Percentiles rank a stretch among this genome's conserved stretches.
Evolutionary conservation across 2,329 filamentous ascomycete genomes (phyloP).

Genomic region (Hymenoscyphus linearis): DNA sequence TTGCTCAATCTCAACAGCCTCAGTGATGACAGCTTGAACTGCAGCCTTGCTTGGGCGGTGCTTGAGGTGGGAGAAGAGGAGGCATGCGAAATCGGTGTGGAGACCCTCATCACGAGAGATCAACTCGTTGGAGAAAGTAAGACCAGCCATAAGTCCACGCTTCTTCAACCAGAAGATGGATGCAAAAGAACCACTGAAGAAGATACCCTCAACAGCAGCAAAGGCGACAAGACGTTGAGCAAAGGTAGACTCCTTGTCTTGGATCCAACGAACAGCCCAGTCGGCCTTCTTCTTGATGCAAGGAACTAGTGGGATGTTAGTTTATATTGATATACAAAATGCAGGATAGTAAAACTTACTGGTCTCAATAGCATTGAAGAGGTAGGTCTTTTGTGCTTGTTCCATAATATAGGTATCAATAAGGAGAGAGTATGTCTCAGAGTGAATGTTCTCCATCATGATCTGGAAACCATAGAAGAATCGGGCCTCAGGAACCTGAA

Average conservation of each 20-base stretch:
- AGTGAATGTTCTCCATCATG: slow-evolving; percentile 99
- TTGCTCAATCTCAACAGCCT: slow-evolving; percentile 91
- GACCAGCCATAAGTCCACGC: slow-evolving; percentile 95
- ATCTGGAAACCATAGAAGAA: slow-evolving; percentile 99
- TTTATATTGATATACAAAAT: neutral
- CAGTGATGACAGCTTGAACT: slow-evolving; percentile 83
- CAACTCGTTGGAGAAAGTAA: slow-evolving; percentile 99
- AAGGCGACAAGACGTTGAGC: slow-evolving; percentile 94
- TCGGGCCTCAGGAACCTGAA: slow-evolving; percentile 94
- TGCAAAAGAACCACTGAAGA: slow-evolving; percentile 98
- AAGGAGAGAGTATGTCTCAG: slow-evolving; percentile 96
- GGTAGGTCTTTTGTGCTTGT: slow-evolving; percentile 83
- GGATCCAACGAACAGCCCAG: slow-evolving; percentile 94
- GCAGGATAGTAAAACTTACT: slow-evolving; percentile 51
- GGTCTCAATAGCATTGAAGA: slow-evolving; percentile 98
- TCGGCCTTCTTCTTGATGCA: slow-evolving; percentile 98
- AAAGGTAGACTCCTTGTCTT: slow-evolving; percentile 88
- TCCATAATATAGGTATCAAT: slow-evolving; percentile 99
- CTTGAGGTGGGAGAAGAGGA: slow-evolving; percentile 96
- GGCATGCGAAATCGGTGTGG: slow-evolving; percentile 97
- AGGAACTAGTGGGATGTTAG: slow-evolving; percentile 56
- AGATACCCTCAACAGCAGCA: slow-evolving; percentile 97
- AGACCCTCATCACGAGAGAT: slow-evolving; percentile 99
- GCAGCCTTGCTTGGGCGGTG: slow-evolving; percentile 79
- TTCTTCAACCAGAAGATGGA: slow-evolving; percentile 99